Evolutionary conservation across 768 basidiomycete genomes (phyloP), one percentile per base, ranked within the genome.

Genomic region (Tephrocybe sp.): DNA sequence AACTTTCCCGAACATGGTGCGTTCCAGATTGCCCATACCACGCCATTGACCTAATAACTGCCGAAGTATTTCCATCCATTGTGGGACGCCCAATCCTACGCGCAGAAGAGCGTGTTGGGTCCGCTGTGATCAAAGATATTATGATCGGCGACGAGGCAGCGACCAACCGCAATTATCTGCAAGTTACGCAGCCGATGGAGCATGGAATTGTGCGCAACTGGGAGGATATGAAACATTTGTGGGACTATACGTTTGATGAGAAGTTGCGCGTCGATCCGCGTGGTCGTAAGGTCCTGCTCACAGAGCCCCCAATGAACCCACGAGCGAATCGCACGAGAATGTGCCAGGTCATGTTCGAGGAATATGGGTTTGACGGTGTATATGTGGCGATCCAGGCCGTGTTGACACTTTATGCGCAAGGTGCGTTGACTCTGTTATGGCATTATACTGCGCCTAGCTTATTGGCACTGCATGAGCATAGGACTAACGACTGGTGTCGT

Each of bases 271-370:
- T 98, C 56, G 87, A 98, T 63, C 86, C 95, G 37, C 74, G 76
- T 21, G 97, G 93, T 0, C 77, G 83, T 55, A 99, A 98, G 73
- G 81, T 99, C 33, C 70, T 99, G 55, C 78, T 99, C 61, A 99
- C 97, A 0, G 97, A 99, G 69, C 97, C 97, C 14, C 97, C 97
- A 24, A 98, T 98, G 97, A 98, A 99, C 71, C 97, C 97, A 3
- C 92, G 86, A 65, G 86, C 72, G 57, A 98, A 99, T 70, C 71
- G 97, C 62, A 86, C 94, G 69, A 76, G 81, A 67, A 98, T 99
- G 94, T 88, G 86, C 50, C 88, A 98, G 69, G 92, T 98, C 64
- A 99, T 99, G 97, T 98, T 99, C 65, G 97, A 99, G 74, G 90
- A 96, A 56, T 99, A 98, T 68, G 93, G 92, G 2, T 98, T 98